Evolutionary conservation across 495 filamentous ascomycete species (phyloP), one percentile per base, ranked within the genome.

Genomic region (Acidiella bohemica): DNA sequence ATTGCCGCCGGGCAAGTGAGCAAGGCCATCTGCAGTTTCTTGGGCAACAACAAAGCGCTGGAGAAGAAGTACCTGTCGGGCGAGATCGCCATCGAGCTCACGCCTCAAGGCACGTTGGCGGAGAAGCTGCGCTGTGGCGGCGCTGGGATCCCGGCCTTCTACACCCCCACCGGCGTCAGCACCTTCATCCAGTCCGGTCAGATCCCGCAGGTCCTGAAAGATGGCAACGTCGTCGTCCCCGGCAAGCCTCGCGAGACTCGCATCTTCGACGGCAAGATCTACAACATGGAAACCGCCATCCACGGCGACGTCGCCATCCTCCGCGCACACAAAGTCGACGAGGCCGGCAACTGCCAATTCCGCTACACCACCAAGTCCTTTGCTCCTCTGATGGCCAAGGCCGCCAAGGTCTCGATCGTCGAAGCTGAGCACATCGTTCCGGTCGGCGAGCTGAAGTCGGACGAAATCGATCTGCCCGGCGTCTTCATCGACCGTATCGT

Each of bases 361-460:
- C 62, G 73, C 44, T 74, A 76, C 58, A 78, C 75, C 1, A 75
- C 74, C 17, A 71, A 73, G 56, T 66, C 69, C 10, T 76, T 73
- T 44, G 70, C 61, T 4, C 61, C 64, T 5, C 58, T 75, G 24
- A 72, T 74, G 68, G 75, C 71, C 32, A 78, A 76, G 56, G 75
- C 75, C 0, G 75, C 75, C 3, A 67, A 60, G 46, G 49, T 76
- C 16, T 66, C 73, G 37, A 77, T 80, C 33, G 75, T 80, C 4
- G 75, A 80, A 49, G 75, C 75, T n/a, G 75, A 80, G 52, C 58
- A 80, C 44, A 77, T 80, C 47, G 75, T 80, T 20, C 67, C 68
- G 8, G 52, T 70, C 0, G 74, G 75, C 20, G 63, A 67, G 28
- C 71, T 80, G 19, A 65, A 68, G 34, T 70, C 74, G 4, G 64